phyloP scores from a whole-genome alignment of 108 stramenopile species.

The Pseudonitzschia multistriata region DNA sequence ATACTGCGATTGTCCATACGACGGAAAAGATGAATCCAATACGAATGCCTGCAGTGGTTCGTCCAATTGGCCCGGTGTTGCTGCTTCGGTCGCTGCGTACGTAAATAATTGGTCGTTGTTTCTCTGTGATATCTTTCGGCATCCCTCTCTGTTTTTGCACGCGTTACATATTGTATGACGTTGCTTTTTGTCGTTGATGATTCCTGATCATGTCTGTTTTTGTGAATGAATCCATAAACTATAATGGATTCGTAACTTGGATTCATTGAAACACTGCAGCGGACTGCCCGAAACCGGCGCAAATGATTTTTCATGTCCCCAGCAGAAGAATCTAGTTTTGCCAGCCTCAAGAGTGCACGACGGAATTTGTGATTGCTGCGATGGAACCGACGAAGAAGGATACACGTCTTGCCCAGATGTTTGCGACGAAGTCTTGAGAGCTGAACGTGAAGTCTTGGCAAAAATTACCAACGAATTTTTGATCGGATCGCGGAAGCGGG shows the following conservation, averaged over 20 bases:
- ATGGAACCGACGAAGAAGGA: constrained; percentile 60
- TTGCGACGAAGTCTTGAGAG: constrained; percentile 58
- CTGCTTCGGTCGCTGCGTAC: background rate
- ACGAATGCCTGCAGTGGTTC: constrained; percentile 76
- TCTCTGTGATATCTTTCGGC: background rate
- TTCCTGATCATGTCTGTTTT: too few relatives aligned
- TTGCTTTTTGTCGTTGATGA: too few relatives aligned
- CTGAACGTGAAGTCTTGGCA: constrained; percentile 37
- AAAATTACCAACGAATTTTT: constrained; percentile 35
- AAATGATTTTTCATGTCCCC: constrained; percentile 48
- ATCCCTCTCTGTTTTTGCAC: background rate
- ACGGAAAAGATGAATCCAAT: constrained; percentile 61
- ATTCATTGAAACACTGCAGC: background rate
- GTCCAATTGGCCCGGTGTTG: constrained; percentile 50
- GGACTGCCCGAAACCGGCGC: background rate
- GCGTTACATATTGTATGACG: background rate
- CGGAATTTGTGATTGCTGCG: constrained; percentile 85
- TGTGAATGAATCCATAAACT: too few relatives aligned
- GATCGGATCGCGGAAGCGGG: constrained; percentile 43
- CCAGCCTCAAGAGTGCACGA: constrained; percentile 62
- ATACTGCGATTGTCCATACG: constrained; percentile 78
- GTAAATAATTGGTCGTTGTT: background rate
- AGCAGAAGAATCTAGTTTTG: constrained; percentile 53
- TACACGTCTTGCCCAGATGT: constrained; percentile 42
- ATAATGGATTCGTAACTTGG: too few relatives aligned